Evolutionary conservation across 2,329 filamentous ascomycete species (phyloP).

Genomic region (Neopestalotiopsis clavispora): DNA sequence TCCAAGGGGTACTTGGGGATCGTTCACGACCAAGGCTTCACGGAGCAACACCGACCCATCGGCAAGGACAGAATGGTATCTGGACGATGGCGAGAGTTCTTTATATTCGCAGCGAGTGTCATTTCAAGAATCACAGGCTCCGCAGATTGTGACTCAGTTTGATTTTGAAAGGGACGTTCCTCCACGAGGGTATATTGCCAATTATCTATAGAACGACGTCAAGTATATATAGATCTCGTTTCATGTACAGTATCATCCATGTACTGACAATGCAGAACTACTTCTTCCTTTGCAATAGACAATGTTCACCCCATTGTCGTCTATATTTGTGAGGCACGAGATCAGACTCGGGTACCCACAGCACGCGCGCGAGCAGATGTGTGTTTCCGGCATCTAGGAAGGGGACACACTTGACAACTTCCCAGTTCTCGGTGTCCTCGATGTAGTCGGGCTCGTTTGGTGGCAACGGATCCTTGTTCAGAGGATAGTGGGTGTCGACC

Average conservation of each 20-base stretch:
- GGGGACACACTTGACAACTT: slow-evolving; percentile 72
- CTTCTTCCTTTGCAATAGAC: slow-evolving; percentile 69
- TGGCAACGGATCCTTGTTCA: slow-evolving; percentile 53
- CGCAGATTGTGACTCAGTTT: not conserved
- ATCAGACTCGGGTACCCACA: slow-evolving; percentile 79
- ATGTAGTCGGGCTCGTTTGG: slow-evolving; percentile 81
- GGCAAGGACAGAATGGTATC: not conserved
- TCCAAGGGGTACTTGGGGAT: not conserved
- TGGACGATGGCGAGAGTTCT: not conserved
- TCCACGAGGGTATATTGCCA: not conserved
- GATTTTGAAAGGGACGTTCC: slow-evolving; percentile 8
- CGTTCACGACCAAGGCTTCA: not conserved
- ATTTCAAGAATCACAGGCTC: not conserved
- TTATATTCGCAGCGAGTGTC: not conserved
- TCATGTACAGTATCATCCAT: not conserved
- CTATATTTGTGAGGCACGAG: slow-evolving; percentile 72
- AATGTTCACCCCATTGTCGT: slow-evolving; percentile 88
- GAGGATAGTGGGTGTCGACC: slow-evolving; percentile 84
- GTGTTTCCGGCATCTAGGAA: slow-evolving; percentile 85
- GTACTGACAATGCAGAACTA: not conserved
- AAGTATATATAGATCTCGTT: not conserved
- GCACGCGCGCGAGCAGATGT: slow-evolving; percentile 71
- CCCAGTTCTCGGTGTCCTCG: slow-evolving; percentile 76
- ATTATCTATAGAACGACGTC: not conserved
- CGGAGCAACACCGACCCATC: not conserved